Evolutionary conservation across 108 stramenopile species (phyloP), one percentile per base, ranked within the genome.

Genomic region (Aurantiochytrium sp.): DNA sequence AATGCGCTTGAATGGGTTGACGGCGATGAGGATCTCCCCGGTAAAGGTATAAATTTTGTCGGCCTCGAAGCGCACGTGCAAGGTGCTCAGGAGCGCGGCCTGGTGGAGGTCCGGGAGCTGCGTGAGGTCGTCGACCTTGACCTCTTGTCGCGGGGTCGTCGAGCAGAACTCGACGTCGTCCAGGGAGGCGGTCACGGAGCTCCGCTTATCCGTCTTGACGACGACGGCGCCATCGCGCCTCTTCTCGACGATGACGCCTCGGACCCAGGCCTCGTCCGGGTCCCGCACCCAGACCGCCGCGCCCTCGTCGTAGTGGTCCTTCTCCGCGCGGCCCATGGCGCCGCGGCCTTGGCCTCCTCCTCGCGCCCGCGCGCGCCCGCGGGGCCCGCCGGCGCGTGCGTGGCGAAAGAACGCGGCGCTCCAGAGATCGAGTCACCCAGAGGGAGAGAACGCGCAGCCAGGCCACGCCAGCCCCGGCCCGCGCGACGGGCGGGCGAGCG

Each of bases 1-100:
- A 37, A 93, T 86, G 45, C 55, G 52, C 86, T 93, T 93, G 92
- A 92, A 93, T 2, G 93, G 93, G 89, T 93, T 93, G 17, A 93
- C 90, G 6, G 93, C 93, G 48, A 93, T 90, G 21, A 93, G 91
- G 65, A 93, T 92, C 55, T 92, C 89, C 55, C 92, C 92, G 21
- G 89, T 15, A 48, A 48, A 68, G 24, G 93, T 92, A 85, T 93
- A 93, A 54, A 93, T 93, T 4, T 90, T 73, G 69, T 97, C 94
- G 32, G 91, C 68, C 54, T 91, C 87, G 90, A 95, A 97, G 52
- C 96, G 86, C 30, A 89, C 85, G 34, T 90, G 30, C 30, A 92
- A 65, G 87, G 89, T 91, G 69, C 89, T 89, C 55, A 92, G 81
- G 42, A 92, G 89, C 4, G 90, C 55, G 88, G 91, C 91, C 52